Percentiles rank a stretch among this genome's conserved stretches.
Conservation (phyloP, 192 early-diverging fungal genomes). For the Coemansia umbellata region DNA sequence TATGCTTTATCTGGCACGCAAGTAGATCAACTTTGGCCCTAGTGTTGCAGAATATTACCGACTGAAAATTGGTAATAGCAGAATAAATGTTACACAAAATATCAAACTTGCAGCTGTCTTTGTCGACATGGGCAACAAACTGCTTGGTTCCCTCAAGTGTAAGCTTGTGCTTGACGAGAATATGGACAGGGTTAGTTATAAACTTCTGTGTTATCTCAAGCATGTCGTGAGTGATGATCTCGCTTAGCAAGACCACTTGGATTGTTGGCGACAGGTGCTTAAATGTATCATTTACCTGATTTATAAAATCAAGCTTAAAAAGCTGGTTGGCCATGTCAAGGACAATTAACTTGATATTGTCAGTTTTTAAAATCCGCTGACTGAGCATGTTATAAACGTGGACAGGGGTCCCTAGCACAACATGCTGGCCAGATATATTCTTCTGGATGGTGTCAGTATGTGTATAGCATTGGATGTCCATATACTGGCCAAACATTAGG, state of each 20-base stretch:
- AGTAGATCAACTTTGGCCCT: constrained; percentile 97
- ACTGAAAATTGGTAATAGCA: constrained; percentile 94
- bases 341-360: constrained; percentile 91
- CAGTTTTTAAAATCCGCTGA: constrained; percentile 72
- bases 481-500: constrained; percentile 92
- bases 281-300: constrained; percentile 94
- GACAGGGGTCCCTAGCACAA: constrained; percentile 95
- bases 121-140: constrained; percentile 96
- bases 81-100: constrained; percentile 97
- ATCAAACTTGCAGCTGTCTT: constrained; percentile 98
- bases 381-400: constrained; percentile 97
- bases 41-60: constrained; percentile 98
- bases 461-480: constrained; percentile 94
- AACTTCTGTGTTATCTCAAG: constrained; percentile 96
- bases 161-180: constrained; percentile 97
- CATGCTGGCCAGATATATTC: constrained; percentile 88
- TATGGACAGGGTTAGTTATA: constrained; percentile 89
- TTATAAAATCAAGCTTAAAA: constrained; percentile 90
- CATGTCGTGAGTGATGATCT: constrained; percentile 92
- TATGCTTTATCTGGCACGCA: constrained; percentile 90
- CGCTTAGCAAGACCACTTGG: constrained; percentile 89
- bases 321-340: constrained; percentile 98
- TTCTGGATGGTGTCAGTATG: constrained; percentile 92
- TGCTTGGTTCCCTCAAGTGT: constrained; percentile 98
- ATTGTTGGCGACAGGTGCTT: constrained; percentile 86